Percentiles rank a stretch among this genome's conserved stretches.
Evolutionary conservation across 1,139 yeast genomes (phyloP).

Genomic region (Geotrichum aggregatum): DNA sequence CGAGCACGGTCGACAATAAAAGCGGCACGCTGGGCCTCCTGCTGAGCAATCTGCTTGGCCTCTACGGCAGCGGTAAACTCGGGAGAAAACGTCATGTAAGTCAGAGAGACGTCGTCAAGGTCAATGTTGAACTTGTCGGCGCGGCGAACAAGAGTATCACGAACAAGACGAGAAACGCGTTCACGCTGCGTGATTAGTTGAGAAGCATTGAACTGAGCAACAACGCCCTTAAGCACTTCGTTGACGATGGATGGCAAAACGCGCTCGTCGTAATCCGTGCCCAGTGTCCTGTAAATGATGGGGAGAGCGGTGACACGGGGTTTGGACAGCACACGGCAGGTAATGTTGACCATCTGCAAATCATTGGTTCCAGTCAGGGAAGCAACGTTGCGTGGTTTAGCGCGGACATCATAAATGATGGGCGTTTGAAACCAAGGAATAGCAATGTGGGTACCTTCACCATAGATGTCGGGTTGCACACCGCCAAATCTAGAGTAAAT

Average conservation of each 20-base stretch:
- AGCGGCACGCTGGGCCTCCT: slow-evolving; percentile 98
- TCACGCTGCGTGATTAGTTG: slow-evolving; percentile 98
- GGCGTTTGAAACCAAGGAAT: slow-evolving; percentile 96
- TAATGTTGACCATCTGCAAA: slow-evolving; percentile 96
- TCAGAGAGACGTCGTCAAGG: slow-evolving; percentile 92
- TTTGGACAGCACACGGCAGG: slow-evolving; percentile 91
- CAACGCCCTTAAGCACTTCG: slow-evolving; percentile 93
- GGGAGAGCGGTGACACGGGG: slow-evolving; percentile 81
- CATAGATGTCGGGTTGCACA: slow-evolving; percentile 75
- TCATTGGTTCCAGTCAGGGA: slow-evolving; percentile 97
- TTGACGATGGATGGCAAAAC: slow-evolving; percentile 95
- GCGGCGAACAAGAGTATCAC: slow-evolving; percentile 86
- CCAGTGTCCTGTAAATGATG: slow-evolving; percentile 81
- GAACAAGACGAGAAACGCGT: slow-evolving; percentile 83
- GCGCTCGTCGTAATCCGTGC: slow-evolving; percentile 91
- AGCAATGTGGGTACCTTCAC: slow-evolving; percentile 93
- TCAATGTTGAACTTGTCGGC: slow-evolving; percentile 83
- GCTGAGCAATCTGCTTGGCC: slow-evolving; percentile 98
- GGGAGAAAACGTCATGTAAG: slow-evolving; percentile 95
- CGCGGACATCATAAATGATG: slow-evolving; percentile 87
- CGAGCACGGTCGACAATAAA: slow-evolving; percentile 94
- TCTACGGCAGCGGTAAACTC: slow-evolving; percentile 97
- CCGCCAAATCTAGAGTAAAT: slow-evolving; percentile 86
- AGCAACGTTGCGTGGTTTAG: slow-evolving; percentile 96
- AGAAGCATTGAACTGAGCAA: slow-evolving; percentile 96